Evolutionary conservation across 202 grass and related monocot genomes (phyloP).

Genomic region (Panicum virgatum): DNA sequence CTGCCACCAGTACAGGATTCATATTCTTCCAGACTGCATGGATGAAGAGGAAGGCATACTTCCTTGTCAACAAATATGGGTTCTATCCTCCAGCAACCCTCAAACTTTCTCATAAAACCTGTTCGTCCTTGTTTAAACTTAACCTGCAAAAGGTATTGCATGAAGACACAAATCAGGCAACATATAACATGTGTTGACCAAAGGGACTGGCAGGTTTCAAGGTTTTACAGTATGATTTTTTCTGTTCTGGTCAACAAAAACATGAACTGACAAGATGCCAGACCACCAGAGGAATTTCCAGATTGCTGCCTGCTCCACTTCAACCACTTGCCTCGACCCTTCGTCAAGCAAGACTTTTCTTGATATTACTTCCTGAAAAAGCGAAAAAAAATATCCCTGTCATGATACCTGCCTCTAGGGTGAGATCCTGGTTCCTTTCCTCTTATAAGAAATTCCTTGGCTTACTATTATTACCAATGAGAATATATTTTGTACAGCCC

Average conservation of each 20-base stretch:
- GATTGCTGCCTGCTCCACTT: conserved; percentile 88
- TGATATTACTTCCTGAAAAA: conserved; percentile 81
- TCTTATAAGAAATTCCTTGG: neutral
- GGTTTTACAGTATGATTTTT: conserved; percentile 77
- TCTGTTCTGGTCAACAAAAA: conserved; percentile 87
- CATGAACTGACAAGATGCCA: conserved; percentile 85
- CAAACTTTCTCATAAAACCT: conserved; percentile 88
- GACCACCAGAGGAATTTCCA: conserved; percentile 99
- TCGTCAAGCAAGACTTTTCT: conserved; percentile 82
- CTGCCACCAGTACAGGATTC: conserved; percentile 53
- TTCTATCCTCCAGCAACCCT: conserved; percentile 90
- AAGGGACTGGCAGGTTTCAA: neutral
- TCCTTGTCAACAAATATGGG: conserved; percentile 74
- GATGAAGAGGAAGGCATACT: conserved; percentile 38
- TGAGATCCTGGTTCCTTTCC: neutral
- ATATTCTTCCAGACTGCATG: conserved; percentile 57
- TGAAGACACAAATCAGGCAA: conserved; percentile 13
- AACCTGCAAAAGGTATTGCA: conserved; percentile 48
- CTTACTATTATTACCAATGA: neutral
- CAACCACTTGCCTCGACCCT: conserved; percentile 73
- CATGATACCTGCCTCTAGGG: neutral
- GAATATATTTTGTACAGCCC: neutral
- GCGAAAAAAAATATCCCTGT: neutral
- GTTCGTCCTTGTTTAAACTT: conserved; percentile 78
- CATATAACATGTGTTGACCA: neutral